Base-by-base conservation (phyloP, 768 basidiomycete species). In the Amanita rubescens region DNA sequence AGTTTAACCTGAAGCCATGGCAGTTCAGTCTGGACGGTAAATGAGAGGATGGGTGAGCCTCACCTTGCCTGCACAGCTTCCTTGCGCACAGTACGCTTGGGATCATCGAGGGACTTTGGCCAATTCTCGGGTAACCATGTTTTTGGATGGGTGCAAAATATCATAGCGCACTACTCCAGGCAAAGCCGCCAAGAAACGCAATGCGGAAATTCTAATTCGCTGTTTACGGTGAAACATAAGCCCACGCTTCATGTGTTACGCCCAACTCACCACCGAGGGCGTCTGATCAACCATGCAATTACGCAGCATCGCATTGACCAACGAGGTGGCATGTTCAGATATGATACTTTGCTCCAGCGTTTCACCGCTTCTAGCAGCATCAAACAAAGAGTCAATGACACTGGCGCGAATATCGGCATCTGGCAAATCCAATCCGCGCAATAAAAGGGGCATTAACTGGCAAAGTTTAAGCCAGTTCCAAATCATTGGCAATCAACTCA, bases 401-500 rank as follows among this genome's bases (percentile, higher is more conserved):
- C 87, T 84, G 14, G 79, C 75, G 20, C 91, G 84, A 55, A 94
- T 81, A 24, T 80, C 75, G 8, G 79, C 67, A 64, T 92, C 85
- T 3, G 84, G 80, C 3, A 96, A 70, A 38, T 89, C 83, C 15
- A 98, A 78, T 3, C 91, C 87, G 14, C 88, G 87, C 39, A 99
- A 71, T 4, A 99, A 75, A 12, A 97, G 75, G 0, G 96, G 94
- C 59, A 97, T 79, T 11, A 98, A 78, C 94, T 98, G 51, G 24
- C 22, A 17, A 30, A 4, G 8, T 11, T 14, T 46, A 46, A 19
- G 37, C 20, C 20, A 24, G 32, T 19, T 25, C 22, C 4, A 38
- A 20, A 14, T 27, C 46, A 32, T 37, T 22, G 37, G 48, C n/a
- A n/a, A n/a, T 15, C 19, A 11, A 64, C 77, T 43, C 53, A 86